Percentiles rank a stretch among this genome's conserved stretches.
Conservation (phyloP, 306 rosid genomes). For the Cicer judaicum region DNA sequence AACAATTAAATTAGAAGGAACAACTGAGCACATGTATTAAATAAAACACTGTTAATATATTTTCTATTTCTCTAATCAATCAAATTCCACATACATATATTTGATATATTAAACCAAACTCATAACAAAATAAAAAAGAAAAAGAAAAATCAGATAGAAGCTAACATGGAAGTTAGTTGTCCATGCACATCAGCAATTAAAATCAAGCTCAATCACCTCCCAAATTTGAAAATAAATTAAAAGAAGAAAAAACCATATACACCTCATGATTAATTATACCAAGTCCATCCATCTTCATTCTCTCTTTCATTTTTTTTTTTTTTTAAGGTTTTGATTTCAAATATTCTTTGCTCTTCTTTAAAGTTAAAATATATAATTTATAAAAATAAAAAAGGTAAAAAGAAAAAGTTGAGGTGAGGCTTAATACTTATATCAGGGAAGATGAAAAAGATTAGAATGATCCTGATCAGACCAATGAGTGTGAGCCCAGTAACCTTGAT, state of each 20-base stretch:
- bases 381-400: background rate
- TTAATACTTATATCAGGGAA: slow-evolving; percentile 63
- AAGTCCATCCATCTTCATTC: slow-evolving; percentile 42
- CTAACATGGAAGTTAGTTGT: slow-evolving; percentile 57
- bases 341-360: slow-evolving; percentile 31
- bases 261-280: slow-evolving; percentile 40
- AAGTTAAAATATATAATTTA: slow-evolving; percentile 24
- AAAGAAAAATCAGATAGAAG: slow-evolving; percentile 34
- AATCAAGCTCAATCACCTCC: slow-evolving; percentile 51
- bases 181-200: slow-evolving; percentile 50
- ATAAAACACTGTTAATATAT: slow-evolving; percentile 44
- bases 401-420: slow-evolving; percentile 25
- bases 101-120: slow-evolving; percentile 21
- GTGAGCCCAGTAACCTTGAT: slow-evolving; percentile 89
- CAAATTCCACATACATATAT: slow-evolving; percentile 51
- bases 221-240: slow-evolving; percentile 14
- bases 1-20: too few species aligned
- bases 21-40: background rate
- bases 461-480: slow-evolving; percentile 89
- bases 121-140: background rate
- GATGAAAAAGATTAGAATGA: slow-evolving; percentile 68
- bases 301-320: background rate
- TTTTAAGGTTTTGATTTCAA: slow-evolving; percentile 39
- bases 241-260: slow-evolving; percentile 38
- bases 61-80: slow-evolving; percentile 47